Base-by-base conservation (phyloP, 495 filamentous ascomycete species). In the Penicillium simplicissimum region DNA sequence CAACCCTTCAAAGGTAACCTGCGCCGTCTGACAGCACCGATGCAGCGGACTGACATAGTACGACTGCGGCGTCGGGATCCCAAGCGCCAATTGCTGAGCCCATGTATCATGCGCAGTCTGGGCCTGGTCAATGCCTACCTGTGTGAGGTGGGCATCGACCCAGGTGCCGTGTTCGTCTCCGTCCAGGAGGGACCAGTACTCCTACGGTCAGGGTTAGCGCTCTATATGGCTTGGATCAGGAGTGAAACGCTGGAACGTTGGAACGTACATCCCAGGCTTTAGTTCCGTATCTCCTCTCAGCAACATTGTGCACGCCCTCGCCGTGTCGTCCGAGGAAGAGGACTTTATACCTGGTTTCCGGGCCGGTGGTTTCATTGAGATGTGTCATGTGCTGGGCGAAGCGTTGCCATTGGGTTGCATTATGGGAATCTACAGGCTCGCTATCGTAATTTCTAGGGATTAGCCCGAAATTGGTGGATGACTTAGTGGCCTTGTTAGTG, bases 1-100 rank as follows among this genome's bases (percentile, higher is more conserved):
- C 21, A 90, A 71, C 4, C 78, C 81, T 15, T 71, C 62, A 73
- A 90, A 95, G 0, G 87, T 88, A 37, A 88, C 61, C 17, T 76
- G 72, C 6, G 87, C 85, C 3, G 91, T 95, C 13, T 80, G 75
- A 1, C 91, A 78, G 68, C 89, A 92, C 28, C 90, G 83, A n/a
- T 77, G 83, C 57, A 94, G 73, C 8, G 92, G 92, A 59, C 86
- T 90, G 17, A 86, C 84, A 71, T 93, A 96, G 74, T 87, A 90
- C 0, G 78, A 80, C 61, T 89, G 74, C 2, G 91, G 89, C 3
- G 79, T 56, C 0, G 90, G 90, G 34, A 92, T 84, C 0, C 77
- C 75, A 34, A 80, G 63, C 25, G 74, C 60, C 40, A 90, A 76
- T 54, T 85, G 79, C 6, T 76, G 67, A 31, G 72, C 62, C 88